Conservation (phyloP, 164 flowering plant species). For the Vitis riparia region DNA sequence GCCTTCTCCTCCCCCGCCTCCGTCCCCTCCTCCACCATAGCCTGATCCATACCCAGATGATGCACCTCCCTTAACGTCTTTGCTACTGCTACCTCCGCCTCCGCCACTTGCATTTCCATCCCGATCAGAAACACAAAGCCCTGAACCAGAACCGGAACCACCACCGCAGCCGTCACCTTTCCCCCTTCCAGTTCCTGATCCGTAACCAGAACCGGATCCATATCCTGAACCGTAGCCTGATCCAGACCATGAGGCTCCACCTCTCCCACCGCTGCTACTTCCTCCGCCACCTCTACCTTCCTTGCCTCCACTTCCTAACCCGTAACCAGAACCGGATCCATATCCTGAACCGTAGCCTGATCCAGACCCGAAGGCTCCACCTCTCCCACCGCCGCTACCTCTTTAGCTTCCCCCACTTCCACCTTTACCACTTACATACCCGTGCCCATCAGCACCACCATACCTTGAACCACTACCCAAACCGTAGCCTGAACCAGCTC, state of each 20-base stretch:
- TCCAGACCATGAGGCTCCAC: not conserved
- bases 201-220: slow-evolving; percentile 21
- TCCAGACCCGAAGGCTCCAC: not conserved
- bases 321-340: slow-evolving; percentile 21
- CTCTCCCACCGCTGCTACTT: slow-evolving; percentile 7
- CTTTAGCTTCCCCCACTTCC: slow-evolving; percentile 17
- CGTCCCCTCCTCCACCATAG: slow-evolving; percentile 4
- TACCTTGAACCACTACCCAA: slow-evolving; percentile 21
- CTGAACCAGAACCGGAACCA: slow-evolving; percentile 18
- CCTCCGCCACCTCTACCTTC: slow-evolving; percentile 8
- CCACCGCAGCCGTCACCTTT: slow-evolving; percentile 17
- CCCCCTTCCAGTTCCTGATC: slow-evolving; percentile 14
- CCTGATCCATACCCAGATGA: slow-evolving; percentile 17
- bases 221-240: slow-evolving; percentile 21
- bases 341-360: slow-evolving; percentile 21
- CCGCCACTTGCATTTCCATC: slow-evolving; percentile 10
- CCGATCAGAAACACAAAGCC: slow-evolving; percentile 13
- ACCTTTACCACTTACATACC: slow-evolving; percentile 7
- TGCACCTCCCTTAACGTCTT: too few species aligned
- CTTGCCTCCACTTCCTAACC: slow-evolving; percentile 14
- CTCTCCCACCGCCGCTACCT: slow-evolving; percentile 12
- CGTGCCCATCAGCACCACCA: slow-evolving; percentile 18
- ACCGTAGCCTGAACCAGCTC: slow-evolving; percentile 1
- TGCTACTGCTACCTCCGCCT: slow-evolving; percentile 9
- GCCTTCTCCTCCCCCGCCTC: too few species aligned